phyloP scores from a whole-genome alignment of 1,139 yeast species.

The Yamadazyma mexicana region DNA sequence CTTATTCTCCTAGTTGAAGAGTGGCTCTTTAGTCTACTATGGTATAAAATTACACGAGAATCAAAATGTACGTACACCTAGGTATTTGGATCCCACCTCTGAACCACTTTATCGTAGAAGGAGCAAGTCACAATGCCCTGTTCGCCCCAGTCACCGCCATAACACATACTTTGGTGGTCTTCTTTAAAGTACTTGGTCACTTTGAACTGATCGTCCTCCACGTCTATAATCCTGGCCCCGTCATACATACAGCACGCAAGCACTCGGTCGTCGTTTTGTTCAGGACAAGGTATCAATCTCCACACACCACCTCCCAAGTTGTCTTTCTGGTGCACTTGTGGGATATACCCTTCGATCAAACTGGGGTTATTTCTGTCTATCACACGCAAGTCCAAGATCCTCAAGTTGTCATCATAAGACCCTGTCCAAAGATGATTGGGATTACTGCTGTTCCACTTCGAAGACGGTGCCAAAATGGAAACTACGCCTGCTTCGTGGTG shows the following conservation, averaged over 20 bases:
- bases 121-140: conserved; percentile 75
- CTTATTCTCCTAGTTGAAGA: conserved; percentile 17
- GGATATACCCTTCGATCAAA: conserved; percentile 49
- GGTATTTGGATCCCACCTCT: conserved; percentile 53
- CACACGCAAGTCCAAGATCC: conserved; percentile 68
- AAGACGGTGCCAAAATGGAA: conserved; percentile 58
- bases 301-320: conserved; percentile 93
- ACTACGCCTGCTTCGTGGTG: conserved; percentile 88
- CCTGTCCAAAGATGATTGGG: conserved; percentile 79
- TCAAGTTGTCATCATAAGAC: conserved; percentile 80
- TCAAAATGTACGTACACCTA: too few species aligned
- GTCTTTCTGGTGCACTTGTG: conserved; percentile 39
- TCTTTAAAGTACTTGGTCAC: conserved; percentile 56
- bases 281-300: conserved; percentile 78
- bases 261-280: conserved; percentile 46
- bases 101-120: conserved; percentile 83
- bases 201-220: conserved; percentile 33
- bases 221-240: conserved; percentile 71
- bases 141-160: conserved; percentile 88
- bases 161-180: conserved; percentile 89
- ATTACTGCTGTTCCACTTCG: conserved; percentile 36
- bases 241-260: conserved; percentile 93
- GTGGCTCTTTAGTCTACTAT: too few species aligned
- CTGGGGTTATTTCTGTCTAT: conserved; percentile 37
- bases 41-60: too few species aligned